phyloP scores from a whole-genome alignment of 2,329 filamentous ascomycete genomes.

The Epichloe gansuensis region DNA sequence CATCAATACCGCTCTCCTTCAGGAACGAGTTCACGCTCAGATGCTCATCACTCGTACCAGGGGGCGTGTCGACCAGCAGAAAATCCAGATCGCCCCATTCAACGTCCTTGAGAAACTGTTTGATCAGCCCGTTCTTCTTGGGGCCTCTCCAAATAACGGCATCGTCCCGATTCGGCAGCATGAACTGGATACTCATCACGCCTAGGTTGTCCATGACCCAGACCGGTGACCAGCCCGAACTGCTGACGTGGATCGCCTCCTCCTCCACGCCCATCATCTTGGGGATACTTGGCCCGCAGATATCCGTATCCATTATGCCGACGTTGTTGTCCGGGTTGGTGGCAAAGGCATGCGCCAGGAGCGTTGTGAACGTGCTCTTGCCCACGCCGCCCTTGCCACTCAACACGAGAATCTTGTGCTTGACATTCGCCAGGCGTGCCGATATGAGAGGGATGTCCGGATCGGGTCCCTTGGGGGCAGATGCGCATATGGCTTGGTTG shows the following conservation, averaged over 20 bases:
- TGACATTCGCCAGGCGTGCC: conserved; percentile 64
- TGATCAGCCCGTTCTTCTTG: conserved; percentile 98
- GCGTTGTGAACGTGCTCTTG: conserved; percentile 84
- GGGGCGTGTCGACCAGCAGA: conserved; percentile 91
- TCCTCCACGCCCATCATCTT: conserved; percentile 98
- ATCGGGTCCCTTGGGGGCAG: conserved; percentile 87
- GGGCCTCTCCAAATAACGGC: conserved; percentile 95
- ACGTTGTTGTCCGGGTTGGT: conserved; percentile 66
- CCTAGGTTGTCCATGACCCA: conserved; percentile 91
- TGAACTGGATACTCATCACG: conserved; percentile 97
- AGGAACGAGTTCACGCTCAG: conserved; percentile 85
- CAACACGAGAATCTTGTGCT: conserved; percentile 85
- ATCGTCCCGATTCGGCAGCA: conserved; percentile 87
- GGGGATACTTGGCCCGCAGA: conserved; percentile 89
- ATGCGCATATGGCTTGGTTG: conserved; percentile 90
- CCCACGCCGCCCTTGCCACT: conserved; percentile 94
- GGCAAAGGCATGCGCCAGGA: conserved; percentile 83
- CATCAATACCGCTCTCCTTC: conserved; percentile 83
- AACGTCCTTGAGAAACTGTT: conserved; percentile 95
- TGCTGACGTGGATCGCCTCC: conserved; percentile 86
- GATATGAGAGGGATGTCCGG: conserved; percentile 86
- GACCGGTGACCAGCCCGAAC: conserved; percentile 83
- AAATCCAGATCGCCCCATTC: conserved; percentile 96
- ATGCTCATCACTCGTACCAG: conserved; percentile 91
- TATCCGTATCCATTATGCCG: conserved; percentile 96